These are phyloP conservation scores for Lachnum nothofagi DNA, from an alignment of 2,329 filamentous ascomycete genomes.

Conservation along the genomic window DNA sequence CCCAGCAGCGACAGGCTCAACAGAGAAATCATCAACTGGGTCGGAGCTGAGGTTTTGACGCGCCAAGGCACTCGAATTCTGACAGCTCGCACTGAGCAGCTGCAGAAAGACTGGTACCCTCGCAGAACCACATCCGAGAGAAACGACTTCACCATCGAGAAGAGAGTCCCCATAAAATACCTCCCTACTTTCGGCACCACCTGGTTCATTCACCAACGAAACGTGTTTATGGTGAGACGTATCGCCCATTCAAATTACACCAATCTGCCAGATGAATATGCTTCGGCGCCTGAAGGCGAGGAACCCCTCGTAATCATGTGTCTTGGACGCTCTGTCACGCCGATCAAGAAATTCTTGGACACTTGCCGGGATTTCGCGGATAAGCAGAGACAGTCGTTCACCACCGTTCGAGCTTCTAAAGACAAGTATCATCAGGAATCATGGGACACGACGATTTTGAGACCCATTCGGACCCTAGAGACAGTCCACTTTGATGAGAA, in stretches of 20 bases:
- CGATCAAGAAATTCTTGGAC: conserved; percentile 43
- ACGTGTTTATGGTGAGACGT: conserved; percentile 42
- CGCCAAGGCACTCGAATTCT: conserved; percentile 37
- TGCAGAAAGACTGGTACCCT: conserved; percentile 33
- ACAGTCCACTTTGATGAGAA: conserved; percentile 8
- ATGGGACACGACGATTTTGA: neutral
- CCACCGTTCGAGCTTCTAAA: conserved; percentile 41
- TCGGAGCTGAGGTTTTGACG: conserved; percentile 38
- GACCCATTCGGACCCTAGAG: conserved; percentile 1
- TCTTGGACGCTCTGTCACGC: conserved; percentile 46
- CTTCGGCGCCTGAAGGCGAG: conserved; percentile 43
- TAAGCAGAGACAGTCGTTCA: conserved; percentile 44
- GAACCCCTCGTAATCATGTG: conserved; percentile 44
- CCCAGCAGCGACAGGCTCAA: conserved; percentile 43
- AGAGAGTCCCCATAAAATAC: conserved; percentile 39
- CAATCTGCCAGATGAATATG: conserved; percentile 36
- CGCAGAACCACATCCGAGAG: conserved; percentile 38
- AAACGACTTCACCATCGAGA: neutral
- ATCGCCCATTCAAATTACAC: conserved; percentile 31
- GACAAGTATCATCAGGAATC: neutral
- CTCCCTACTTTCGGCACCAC: conserved; percentile 41
- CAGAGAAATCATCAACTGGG: conserved; percentile 41
- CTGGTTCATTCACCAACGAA: conserved; percentile 47
- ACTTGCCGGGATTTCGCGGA: conserved; percentile 45
- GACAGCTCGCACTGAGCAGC: conserved; percentile 40